Conservation (phyloP, 495 filamentous ascomycete genomes). For the Trichoderma erinaceum region DNA sequence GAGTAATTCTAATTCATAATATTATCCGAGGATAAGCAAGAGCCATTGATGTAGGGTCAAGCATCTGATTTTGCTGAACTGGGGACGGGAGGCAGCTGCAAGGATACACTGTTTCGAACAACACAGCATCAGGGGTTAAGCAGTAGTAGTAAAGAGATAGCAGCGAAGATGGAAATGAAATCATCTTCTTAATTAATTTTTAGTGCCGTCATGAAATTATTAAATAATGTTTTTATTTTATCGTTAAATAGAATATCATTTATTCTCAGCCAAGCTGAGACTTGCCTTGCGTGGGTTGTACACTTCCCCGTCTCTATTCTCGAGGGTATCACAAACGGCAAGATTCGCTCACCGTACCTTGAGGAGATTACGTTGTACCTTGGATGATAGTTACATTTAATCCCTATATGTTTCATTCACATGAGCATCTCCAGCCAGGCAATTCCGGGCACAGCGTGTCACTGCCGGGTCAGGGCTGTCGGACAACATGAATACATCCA, state of each 20-base stretch:
- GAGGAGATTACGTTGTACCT: not conserved
- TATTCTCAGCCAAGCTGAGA: not conserved
- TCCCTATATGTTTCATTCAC: not conserved
- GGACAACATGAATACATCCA: not conserved
- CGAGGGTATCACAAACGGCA: not conserved
- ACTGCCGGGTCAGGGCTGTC: not conserved
- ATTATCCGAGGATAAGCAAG: not conserved
- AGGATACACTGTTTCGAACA: constrained; percentile 1
- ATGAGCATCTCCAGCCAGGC: not conserved
- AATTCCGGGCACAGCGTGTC: not conserved
- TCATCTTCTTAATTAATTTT: not conserved
- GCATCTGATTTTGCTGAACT: not conserved
- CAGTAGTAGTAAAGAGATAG: not conserved
- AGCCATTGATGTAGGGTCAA: not conserved
- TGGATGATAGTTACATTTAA: not conserved
- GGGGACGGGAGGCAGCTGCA: not conserved
- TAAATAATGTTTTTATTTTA: not conserved
- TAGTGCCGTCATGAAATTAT: not conserved
- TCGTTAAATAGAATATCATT: not conserved
- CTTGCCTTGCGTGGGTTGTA: not conserved
- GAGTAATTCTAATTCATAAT: not conserved
- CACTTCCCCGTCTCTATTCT: not conserved
- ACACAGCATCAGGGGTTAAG: constrained; percentile 4
- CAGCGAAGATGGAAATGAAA: not conserved
- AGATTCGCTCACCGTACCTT: not conserved